Base-by-base conservation (phyloP, 108 stramenopile genomes). In the Phaeodactylum tricornutum region DNA sequence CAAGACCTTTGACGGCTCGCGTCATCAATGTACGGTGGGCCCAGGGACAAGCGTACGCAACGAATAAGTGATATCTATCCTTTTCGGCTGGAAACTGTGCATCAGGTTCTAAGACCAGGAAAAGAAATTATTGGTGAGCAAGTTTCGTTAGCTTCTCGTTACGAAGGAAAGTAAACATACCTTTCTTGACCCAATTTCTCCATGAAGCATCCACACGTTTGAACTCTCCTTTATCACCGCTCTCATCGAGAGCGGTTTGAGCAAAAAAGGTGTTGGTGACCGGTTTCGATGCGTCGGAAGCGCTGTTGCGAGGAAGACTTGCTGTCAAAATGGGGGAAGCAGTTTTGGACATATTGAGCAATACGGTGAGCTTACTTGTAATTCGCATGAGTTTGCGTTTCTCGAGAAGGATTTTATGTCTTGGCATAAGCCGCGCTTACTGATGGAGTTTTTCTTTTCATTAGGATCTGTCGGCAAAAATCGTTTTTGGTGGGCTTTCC, bases 1-100 rank as follows among this genome's bases (percentile, higher is more conserved):
- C 77, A 14, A 97, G 69, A 7, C 93, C 93, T 40, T 92, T 86
- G 22, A 94, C 59, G 7, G 64, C 64, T 26, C 83, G 67, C 15
- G 71, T 62, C 6, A 87, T 66, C 26, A 80, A 35, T 5, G 72
- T 72, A 6, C 96, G 64, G 49, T 87, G 76, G 42, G 77, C 81
- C 81, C 81, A 83, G 5, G 77, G 73, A 35, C 78, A 79, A 21
- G 74, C 73, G 29, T 63, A 21, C 30, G 78, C 61, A 26, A 72
- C 63, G 32, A 69, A 79, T 52, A 52, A 53, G 29, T 53, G 60
- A n/a, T 61, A 79, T 11, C 78, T 29, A 41, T 62, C 66, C 40
- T 55, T 56, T 50, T 75, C 73, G 1, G 78, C 66, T 12, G 71
- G 64, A 54, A 81, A 81, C 23, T 52, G 45, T n/a, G 74, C 59